A percentile compares a stretch with the other conserved stretches of the same genome.
phyloP scores from a whole-genome alignment of 2,329 filamentous ascomycete species.

The Myrmaecium sp. region DNA sequence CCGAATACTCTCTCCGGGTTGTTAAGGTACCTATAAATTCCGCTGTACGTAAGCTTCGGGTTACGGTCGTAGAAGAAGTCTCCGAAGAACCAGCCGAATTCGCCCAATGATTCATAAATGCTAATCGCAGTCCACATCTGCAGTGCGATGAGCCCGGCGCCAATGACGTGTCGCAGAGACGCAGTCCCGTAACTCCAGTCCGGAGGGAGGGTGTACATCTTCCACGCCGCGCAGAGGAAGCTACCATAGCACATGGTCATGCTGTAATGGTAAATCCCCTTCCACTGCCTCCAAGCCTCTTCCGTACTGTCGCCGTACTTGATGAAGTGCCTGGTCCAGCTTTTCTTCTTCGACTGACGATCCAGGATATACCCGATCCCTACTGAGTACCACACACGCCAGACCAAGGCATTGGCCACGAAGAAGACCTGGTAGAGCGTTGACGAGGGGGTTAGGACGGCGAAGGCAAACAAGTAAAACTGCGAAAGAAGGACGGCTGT shows the following conservation, averaged over 20 bases:
- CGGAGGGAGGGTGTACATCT: conserved; percentile 76
- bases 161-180: conserved; percentile 73
- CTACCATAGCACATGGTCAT: conserved; percentile 80
- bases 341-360: conserved; percentile 74
- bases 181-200: conserved; percentile 81
- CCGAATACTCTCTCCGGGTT: conserved; percentile 92
- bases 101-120: conserved; percentile 87
- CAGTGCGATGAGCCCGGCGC: conserved; percentile 60
- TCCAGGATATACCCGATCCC: conserved; percentile 76
- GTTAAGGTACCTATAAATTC: conserved; percentile 95
- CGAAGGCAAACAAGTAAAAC: conserved; percentile 56
- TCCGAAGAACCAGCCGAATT: conserved; percentile 98
- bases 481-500: conserved; percentile 62
- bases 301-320: conserved; percentile 83
- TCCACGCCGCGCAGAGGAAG: conserved; percentile 85
- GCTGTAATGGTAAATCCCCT: conserved; percentile 83
- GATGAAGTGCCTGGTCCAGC: conserved; percentile 93
- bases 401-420: conserved; percentile 59
- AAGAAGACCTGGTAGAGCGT: conserved; percentile 61
- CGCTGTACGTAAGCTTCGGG: conserved; percentile 82
- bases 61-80: conserved; percentile 94
- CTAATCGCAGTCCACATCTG: conserved; percentile 87
- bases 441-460: conserved; percentile 62
- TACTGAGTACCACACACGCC: conserved; percentile 83
- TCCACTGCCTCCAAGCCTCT: conserved; percentile 97